Conservation (phyloP, 257 asterid genomes). For the Fraxinus americana region DNA sequence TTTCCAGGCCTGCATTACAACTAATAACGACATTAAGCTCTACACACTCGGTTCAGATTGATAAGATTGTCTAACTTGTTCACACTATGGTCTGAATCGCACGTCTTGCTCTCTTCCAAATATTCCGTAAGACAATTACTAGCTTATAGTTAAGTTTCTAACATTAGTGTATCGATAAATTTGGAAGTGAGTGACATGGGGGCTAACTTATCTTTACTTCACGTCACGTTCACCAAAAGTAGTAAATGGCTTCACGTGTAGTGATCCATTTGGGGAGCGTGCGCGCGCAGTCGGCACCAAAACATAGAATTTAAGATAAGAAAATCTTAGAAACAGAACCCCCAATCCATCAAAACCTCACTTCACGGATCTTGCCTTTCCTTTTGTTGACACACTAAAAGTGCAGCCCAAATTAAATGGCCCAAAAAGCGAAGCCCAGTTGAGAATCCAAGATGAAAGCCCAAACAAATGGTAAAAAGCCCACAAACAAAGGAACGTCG, state of each 20-base stretch:
- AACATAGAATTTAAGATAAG: not conserved
- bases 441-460: too few species aligned
- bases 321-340: too few species aligned
- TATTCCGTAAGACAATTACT: not conserved
- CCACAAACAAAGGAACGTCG: too few species aligned
- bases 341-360: conserved; percentile 24
- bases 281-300: conserved; percentile 30
- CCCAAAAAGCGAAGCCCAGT: too few species aligned
- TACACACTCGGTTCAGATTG: not conserved
- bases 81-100: not conserved
- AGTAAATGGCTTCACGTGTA: conserved; percentile 38
- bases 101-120: not conserved
- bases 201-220: not conserved
- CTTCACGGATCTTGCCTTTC: conserved; percentile 43
- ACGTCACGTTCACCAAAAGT: not conserved
- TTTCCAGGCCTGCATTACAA: not conserved
- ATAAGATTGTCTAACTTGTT: not conserved
- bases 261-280: conserved; percentile 48
- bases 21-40: not conserved
- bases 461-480: too few species aligned
- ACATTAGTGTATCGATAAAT: too few species aligned
- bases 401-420: too few species aligned
- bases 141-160: not conserved
- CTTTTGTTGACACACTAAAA: too few species aligned
- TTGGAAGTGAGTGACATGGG: not conserved